These are phyloP conservation scores for Forsythia suspensa DNA, from an alignment of 257 asterid genomes.

Conservation along the genomic window DNA sequence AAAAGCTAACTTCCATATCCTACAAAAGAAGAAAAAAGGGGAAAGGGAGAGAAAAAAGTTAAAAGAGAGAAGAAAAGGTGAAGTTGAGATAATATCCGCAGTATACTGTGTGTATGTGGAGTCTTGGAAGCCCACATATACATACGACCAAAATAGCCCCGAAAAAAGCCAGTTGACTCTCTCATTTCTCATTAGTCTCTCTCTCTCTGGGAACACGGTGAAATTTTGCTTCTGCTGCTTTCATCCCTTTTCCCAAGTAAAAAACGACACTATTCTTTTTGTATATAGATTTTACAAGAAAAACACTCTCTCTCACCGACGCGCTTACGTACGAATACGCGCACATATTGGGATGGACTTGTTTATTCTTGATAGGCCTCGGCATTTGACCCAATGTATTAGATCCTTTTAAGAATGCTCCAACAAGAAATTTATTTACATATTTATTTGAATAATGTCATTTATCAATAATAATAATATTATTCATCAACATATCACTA, in stretches of 20 bases:
- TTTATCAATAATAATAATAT: too few species aligned
- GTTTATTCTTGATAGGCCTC: not conserved
- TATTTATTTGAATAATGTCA: too few species aligned
- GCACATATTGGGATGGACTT: not conserved
- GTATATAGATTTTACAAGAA: not conserved
- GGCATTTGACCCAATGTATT: not conserved
- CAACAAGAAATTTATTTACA: too few species aligned
- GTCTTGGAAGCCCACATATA: not conserved
- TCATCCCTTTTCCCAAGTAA: not conserved
- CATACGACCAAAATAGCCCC: not conserved
- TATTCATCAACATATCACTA: too few species aligned
- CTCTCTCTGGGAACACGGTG: not conserved
- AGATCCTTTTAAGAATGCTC: too few species aligned
- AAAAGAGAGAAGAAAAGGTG: not conserved
- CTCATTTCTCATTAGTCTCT: not conserved
- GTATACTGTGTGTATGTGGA: not conserved
- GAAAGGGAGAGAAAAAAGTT: not conserved
- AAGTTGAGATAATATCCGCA: not conserved
- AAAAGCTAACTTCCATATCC: conserved; percentile 22
- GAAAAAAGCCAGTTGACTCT: conserved; percentile 1
- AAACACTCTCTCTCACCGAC: not conserved
- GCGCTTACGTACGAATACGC: not conserved
- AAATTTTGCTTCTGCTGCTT: not conserved
- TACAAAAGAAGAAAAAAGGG: conserved; percentile 4
- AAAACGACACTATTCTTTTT: not conserved